Conservation (phyloP, 345 rosid genomes). For the Schrenkiella parvula region DNA sequence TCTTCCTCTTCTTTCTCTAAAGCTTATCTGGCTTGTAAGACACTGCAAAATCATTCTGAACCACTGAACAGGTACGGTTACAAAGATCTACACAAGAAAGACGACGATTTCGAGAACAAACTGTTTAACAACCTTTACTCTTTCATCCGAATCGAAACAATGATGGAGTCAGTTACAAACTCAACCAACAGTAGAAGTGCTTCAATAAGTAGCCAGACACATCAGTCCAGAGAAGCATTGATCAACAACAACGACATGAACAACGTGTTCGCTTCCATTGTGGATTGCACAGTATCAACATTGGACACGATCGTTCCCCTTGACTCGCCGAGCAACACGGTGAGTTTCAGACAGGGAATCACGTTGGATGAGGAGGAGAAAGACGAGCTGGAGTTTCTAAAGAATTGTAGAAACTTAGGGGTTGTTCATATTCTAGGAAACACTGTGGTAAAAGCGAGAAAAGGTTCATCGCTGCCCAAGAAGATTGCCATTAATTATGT, state of each 20-base stretch:
- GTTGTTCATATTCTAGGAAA: constrained; percentile 74
- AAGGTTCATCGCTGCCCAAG: constrained; percentile 51
- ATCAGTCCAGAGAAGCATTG: constrained; percentile 30
- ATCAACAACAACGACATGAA: constrained; percentile 17
- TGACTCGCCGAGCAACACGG: constrained; percentile 19
- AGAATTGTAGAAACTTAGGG: constrained; percentile 58
- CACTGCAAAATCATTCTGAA: no score
- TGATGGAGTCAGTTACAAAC: constrained; percentile 72
- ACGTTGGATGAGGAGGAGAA: constrained; percentile 40
- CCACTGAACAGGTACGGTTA: constrained; percentile 45
- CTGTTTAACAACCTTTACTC: constrained; percentile 50
- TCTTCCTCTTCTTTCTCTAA: neutral
- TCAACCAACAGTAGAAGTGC: constrained; percentile 51
- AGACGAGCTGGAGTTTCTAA: constrained; percentile 56
- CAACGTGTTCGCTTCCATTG: constrained; percentile 25
- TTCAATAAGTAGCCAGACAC: constrained; percentile 39
- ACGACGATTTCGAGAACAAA: constrained; percentile 67
- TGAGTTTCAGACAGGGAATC: constrained; percentile 23
- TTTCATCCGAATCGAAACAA: constrained; percentile 56
- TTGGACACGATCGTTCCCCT: constrained; percentile 44
- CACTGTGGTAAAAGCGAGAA: constrained; percentile 57
- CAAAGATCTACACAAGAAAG: constrained; percentile 75
- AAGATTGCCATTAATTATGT: constrained; percentile 57
- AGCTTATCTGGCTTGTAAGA: neutral
- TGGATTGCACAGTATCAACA: constrained; percentile 41